phyloP scores from a whole-genome alignment of 2,329 filamentous ascomycete species.

The Dryadomyces quercivorus region DNA sequence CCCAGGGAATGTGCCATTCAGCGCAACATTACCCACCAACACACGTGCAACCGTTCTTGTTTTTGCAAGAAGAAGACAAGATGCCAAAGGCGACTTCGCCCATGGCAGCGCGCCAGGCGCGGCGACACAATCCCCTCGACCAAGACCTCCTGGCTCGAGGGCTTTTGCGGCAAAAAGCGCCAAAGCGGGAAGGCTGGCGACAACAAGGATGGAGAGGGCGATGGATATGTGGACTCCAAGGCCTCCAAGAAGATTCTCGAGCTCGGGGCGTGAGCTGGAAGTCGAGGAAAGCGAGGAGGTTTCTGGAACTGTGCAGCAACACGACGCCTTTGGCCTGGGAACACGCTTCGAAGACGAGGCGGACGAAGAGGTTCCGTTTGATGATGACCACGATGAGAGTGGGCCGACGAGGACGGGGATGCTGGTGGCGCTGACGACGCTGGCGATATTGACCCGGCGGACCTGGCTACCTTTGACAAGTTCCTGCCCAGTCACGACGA shows the following conservation, averaged over 20 bases:
- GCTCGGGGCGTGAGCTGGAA: conserved; percentile 74
- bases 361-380: conserved; percentile 25
- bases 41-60: not conserved
- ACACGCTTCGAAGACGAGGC: conserved; percentile 23
- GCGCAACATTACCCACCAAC: not conserved
- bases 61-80: not conserved
- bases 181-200: conserved; percentile 53
- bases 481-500: conserved; percentile 67
- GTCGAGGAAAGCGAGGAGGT: conserved; percentile 53
- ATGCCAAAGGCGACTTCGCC: conserved; percentile 73
- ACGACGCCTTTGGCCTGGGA: not conserved
- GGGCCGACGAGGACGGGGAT: conserved; percentile 67
- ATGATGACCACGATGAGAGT: conserved; percentile 50
- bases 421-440: conserved; percentile 65
- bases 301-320: not conserved
- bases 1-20: not conserved
- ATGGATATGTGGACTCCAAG: conserved; percentile 74
- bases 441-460: conserved; percentile 75
- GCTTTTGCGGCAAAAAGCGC: conserved; percentile 60
- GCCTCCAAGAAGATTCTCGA: conserved; percentile 48
- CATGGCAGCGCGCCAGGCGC: conserved; percentile 42
- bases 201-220: conserved; percentile 47
- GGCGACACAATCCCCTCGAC: conserved; percentile 81
- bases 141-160: conserved; percentile 69
- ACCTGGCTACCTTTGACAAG: conserved; percentile 81